A percentile compares a stretch with the other conserved stretches of the same genome.
Evolutionary conservation across 441 rosid species (phyloP).

Genomic region (Corymbia citriodora): DNA sequence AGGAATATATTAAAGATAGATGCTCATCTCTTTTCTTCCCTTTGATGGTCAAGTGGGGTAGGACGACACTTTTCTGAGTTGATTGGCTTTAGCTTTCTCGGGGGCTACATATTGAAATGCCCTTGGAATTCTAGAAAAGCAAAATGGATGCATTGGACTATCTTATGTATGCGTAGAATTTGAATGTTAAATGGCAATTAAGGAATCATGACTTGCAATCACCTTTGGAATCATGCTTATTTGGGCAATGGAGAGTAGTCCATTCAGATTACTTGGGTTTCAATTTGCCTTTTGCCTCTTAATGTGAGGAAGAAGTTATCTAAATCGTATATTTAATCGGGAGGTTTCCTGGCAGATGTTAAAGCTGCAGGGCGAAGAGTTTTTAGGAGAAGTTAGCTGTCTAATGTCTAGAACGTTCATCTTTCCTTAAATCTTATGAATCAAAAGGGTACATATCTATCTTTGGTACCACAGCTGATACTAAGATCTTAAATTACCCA

Average conservation of each 20-base stretch:
- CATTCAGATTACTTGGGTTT: background rate
- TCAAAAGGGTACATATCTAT: too few species aligned
- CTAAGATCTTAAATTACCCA: too few species aligned
- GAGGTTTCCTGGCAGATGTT: conserved; percentile 34
- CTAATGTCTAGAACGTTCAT: too few species aligned
- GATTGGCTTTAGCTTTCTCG: background rate
- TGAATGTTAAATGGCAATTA: background rate
- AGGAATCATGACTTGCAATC: background rate
- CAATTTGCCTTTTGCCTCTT: background rate
- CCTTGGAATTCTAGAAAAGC: background rate
- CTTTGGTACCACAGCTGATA: too few species aligned
- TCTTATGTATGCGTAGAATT: background rate
- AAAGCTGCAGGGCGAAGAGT: conserved; percentile 25
- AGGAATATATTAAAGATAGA: background rate
- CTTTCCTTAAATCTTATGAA: too few species aligned
- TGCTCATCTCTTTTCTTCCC: background rate
- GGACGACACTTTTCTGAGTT: background rate
- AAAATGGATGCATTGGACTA: background rate
- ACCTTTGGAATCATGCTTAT: background rate
- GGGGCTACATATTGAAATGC: background rate
- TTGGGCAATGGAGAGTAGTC: too few species aligned
- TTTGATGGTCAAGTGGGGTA: background rate
- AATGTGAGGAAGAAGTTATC: too few species aligned
- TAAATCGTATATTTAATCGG: too few species aligned
- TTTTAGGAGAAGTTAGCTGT: too few species aligned